Percentiles rank a stretch among this genome's conserved stretches.
phyloP scores from a whole-genome alignment of 2,329 filamentous ascomycete genomes.

The Pseudogymnoascus sp. region DNA sequence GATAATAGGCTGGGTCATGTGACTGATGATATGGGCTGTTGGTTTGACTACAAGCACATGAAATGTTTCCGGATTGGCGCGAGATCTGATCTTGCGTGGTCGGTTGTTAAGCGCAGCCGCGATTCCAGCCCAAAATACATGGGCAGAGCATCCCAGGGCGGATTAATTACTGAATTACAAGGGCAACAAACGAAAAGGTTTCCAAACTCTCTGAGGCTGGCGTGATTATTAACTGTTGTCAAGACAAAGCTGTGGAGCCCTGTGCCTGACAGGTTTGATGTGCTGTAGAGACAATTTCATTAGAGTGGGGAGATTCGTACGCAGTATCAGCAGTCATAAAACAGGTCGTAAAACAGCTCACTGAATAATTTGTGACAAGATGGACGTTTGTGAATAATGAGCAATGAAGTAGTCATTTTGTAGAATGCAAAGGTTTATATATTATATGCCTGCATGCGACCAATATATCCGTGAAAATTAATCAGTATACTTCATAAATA shows the following conservation, averaged over 20 bases:
- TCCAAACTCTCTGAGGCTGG: neutral
- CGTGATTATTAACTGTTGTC: neutral
- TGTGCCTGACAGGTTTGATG: conserved; percentile 1
- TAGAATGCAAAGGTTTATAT: neutral
- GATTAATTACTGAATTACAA: neutral
- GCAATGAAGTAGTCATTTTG: conserved; percentile 1
- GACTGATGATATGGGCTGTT: neutral
- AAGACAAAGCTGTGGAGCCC: conserved; percentile 3
- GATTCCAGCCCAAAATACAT: conserved; percentile 2
- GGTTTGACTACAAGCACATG: conserved; percentile 5
- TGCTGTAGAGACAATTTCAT: neutral
- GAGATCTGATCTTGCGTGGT: neutral
- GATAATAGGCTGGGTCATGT: neutral
- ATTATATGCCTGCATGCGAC: neutral
- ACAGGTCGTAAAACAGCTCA: neutral
- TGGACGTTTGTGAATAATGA: neutral
- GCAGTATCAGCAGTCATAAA: neutral
- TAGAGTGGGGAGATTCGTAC: neutral
- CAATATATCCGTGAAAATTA: neutral
- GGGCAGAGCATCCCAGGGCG: neutral
- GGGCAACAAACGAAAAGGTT: neutral
- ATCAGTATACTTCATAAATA: neutral
- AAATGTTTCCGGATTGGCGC: conserved; percentile 2
- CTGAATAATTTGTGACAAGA: neutral
- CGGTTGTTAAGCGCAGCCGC: conserved; percentile 6